Evolutionary conservation across 1,284 basidiomycete genomes (phyloP).

Genomic region (Vanrija sp.): DNA sequence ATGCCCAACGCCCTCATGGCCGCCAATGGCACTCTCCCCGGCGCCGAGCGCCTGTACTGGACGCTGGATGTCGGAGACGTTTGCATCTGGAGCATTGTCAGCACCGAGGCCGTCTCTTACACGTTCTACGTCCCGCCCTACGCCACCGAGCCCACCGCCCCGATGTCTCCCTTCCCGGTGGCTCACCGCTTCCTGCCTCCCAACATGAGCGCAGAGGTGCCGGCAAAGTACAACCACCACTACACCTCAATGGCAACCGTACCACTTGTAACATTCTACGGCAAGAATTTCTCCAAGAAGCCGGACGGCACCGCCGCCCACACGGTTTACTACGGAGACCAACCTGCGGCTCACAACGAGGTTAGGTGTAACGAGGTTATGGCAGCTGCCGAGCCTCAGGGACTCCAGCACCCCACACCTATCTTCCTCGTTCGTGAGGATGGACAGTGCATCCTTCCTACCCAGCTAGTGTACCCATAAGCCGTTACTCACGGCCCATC

Average conservation of each 20-base stretch:
- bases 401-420: constrained; percentile 55
- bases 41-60: constrained; percentile 27
- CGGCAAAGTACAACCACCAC: constrained; percentile 29
- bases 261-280: constrained; percentile 56
- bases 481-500: neutral
- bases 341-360: constrained; percentile 80
- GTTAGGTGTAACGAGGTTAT: constrained; percentile 70
- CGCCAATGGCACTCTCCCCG: neutral
- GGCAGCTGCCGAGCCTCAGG: constrained; percentile 45
- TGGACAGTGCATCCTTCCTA: constrained; percentile 81
- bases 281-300: constrained; percentile 83
- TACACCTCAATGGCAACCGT: constrained; percentile 32
- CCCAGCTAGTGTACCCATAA: constrained; percentile 70
- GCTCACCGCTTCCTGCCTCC: constrained; percentile 81
- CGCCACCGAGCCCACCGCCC: constrained; percentile 54
- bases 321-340: constrained; percentile 77
- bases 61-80: constrained; percentile 39
- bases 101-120: constrained; percentile 54
- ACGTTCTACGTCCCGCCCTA: constrained; percentile 86
- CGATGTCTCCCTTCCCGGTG: constrained; percentile 78
- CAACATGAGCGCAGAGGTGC: constrained; percentile 46
- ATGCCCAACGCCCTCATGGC: constrained; percentile 11
- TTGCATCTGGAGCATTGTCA: constrained; percentile 46
- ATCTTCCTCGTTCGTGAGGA: constrained; percentile 82
- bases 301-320: constrained; percentile 55